phyloP scores from a whole-genome alignment of 352 stramenopile genomes.

The Phytopythium boreale region DNA sequence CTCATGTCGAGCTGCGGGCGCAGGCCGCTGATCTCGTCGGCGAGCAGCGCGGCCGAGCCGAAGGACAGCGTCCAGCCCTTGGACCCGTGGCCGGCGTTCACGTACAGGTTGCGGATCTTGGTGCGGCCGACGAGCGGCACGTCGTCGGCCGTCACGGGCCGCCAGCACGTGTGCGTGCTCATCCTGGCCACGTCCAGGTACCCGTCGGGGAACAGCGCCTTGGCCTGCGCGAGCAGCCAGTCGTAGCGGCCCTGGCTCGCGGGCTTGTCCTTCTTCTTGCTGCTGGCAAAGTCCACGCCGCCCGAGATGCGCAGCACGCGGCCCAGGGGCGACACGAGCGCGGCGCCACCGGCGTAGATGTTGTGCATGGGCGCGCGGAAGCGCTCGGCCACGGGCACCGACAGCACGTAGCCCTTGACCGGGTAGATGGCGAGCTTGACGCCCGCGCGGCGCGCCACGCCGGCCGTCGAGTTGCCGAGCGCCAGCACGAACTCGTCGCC shows the following conservation, averaged over 20 bases:
- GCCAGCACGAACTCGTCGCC: conserved; percentile 85
- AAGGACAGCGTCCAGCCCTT: conserved; percentile 87
- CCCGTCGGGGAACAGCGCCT: conserved; percentile 74
- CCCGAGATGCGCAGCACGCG: conserved; percentile 73
- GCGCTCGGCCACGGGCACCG: conserved; percentile 59
- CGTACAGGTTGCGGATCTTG: conserved; percentile 77
- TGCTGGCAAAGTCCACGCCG: conserved; percentile 70
- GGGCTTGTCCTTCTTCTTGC: conserved; percentile 54
- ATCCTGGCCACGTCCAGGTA: conserved; percentile 80
- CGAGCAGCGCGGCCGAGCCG: conserved; percentile 66
- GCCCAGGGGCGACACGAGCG: conserved; percentile 72
- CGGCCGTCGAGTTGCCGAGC: conserved; percentile 71
- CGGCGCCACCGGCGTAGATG: conserved; percentile 76
- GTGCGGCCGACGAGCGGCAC: conserved; percentile 81
- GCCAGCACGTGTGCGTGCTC: conserved; percentile 80
- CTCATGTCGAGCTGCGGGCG: conserved; percentile 77
- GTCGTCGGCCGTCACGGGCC: conserved; percentile 79
- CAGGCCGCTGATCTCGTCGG: conserved; percentile 76
- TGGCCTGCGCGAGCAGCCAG: conserved; percentile 73
- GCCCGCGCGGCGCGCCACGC: conserved; percentile 61
- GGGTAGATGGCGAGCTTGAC: conserved; percentile 82
- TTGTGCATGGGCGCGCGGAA: conserved; percentile 75
- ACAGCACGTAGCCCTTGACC: conserved; percentile 86
- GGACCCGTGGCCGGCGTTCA: conserved; percentile 83
- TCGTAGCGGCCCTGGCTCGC: conserved; percentile 69